These are phyloP conservation scores for Oryza glumipatula DNA, from an alignment of 176 grass and related monocot genomes.

Conservation along the genomic window DNA sequence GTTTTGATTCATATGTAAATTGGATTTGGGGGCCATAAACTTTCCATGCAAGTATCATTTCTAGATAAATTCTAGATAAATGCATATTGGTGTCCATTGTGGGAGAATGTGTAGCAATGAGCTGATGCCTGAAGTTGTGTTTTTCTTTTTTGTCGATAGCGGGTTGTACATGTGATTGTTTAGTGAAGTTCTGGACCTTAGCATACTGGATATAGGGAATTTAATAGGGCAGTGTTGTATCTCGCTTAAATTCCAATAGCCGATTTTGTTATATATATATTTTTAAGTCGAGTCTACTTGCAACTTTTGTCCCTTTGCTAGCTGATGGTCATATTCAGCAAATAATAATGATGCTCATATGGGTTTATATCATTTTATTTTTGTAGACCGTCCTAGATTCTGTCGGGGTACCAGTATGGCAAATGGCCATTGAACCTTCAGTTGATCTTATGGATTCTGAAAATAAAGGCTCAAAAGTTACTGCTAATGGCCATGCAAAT, in stretches of 20 bases:
- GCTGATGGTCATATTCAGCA: neutral
- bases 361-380: constrained; percentile 21
- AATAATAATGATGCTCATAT: constrained; percentile 2
- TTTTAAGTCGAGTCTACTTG: neutral
- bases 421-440: constrained; percentile 85
- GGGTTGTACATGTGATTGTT: neutral
- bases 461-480: constrained; percentile 28
- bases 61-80: neutral
- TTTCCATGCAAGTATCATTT: neutral
- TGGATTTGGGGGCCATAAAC: neutral
- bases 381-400: constrained; percentile 79
- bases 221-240: neutral
- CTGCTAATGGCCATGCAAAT: constrained; percentile 52
- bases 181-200: neutral
- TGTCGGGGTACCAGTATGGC: constrained; percentile 74
- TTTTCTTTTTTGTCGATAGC: neutral
- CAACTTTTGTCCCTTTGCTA: neutral
- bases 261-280: neutral
- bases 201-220: neutral
- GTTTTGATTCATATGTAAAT: neutral
- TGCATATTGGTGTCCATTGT: neutral
- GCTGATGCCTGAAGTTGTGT: neutral
- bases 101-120: neutral
- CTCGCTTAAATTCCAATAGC: neutral
- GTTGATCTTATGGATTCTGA: constrained; percentile 42